A percentile compares a stretch with the other conserved stretches of the same genome.
Evolutionary conservation across 306 rosid species (phyloP).

Genomic region (Sphenostylis stenocarpa): DNA sequence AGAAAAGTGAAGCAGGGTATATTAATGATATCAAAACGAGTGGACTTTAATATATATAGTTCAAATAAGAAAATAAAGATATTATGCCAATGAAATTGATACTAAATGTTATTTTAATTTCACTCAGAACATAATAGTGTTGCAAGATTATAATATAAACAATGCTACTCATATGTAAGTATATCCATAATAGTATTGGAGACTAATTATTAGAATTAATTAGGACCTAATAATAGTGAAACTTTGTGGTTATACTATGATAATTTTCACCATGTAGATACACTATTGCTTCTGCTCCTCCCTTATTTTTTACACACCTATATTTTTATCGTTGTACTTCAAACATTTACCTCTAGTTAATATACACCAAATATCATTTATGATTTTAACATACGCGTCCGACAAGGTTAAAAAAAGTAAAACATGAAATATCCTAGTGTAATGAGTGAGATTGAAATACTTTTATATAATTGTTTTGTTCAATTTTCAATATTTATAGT

Average conservation of each 20-base stretch:
- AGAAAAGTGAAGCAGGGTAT: neutral
- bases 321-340: neutral
- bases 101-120: neutral
- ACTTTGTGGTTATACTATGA: neutral
- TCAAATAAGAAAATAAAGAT: neutral
- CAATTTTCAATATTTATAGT: too few relatives aligned
- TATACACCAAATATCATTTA: constrained; percentile 1
- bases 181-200: too few relatives aligned
- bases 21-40: neutral
- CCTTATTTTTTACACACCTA: neutral
- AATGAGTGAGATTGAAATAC: neutral
- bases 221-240: neutral
- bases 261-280: neutral
- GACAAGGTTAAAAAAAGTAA: neutral
- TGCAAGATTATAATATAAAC: too few relatives aligned
- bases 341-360: neutral
- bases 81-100: neutral
- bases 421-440: neutral
- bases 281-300: neutral
- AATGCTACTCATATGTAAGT: too few relatives aligned
- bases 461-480: too few relatives aligned
- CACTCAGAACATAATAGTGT: neutral
- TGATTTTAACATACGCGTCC: neutral
- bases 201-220: too few relatives aligned
- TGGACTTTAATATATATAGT: neutral